Base-by-base conservation (phyloP, 2,329 filamentous ascomycete species). In the Pyrenophora teres region DNA sequence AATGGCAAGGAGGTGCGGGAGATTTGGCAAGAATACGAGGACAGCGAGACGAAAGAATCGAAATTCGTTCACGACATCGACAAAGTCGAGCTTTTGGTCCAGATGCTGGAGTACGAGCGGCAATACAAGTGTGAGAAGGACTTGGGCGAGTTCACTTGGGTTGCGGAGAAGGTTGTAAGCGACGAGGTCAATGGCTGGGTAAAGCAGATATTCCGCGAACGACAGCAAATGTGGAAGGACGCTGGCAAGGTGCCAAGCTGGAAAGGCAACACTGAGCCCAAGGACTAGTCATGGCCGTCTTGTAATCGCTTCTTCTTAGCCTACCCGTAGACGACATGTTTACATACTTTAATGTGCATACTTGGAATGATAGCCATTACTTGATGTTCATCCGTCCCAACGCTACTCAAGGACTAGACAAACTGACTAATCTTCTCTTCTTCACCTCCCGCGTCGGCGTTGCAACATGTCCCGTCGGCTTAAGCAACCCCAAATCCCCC, bases 81-180 rank as follows among this genome's bases (percentile, higher is more conserved):
- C 77, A 97, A 97, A 85, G 86, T 99, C 74, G 94, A 99, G 78
- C 79, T 99, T 60, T 77, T 99, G 55, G 78, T 96, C 68, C 94
- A 99, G 78, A 97, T 97, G 89, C 79, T 96, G 25, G 94, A 99
- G 75, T 99, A 99, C 69, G 94, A 99, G 82, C 87, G 88, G 65
- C 77, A 81, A 10, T 80, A 84, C 42, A 76, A 86, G 48, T 84
- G 84, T 23, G 76, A 78, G 57, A 73, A 91, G 33, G 91, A 97
- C 72, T 77, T 99, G 43, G 85, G 88, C 45, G 94, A 99, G 77
- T 97, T 99, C 63, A 83, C 85, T 0, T 87, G 88, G 69, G 94
- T 97, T 2, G 84, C 89, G 7, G 81, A 78, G 40, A 85, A 83
- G 63, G 87, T 97, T 61, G 80, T 82, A 47, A 79, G 95, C 59